Evolutionary conservation across 108 stramenopile genomes (phyloP).

Genomic region (Stephanodiscus minutulus): DNA sequence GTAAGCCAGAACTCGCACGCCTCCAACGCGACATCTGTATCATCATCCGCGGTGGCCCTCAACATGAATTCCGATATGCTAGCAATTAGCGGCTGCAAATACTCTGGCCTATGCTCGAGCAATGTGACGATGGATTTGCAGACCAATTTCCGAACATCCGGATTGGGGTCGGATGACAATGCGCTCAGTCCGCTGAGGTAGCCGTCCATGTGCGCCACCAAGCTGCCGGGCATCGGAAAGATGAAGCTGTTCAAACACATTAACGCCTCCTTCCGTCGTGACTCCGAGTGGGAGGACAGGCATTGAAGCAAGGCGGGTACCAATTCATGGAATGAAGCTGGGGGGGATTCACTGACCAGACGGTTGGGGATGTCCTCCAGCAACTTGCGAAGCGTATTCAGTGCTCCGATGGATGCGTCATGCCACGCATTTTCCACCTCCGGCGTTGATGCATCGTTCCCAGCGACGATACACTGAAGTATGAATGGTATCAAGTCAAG

Average conservation of each 20-base stretch:
- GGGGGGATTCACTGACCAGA: conserved; percentile 31
- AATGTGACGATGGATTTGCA: conserved; percentile 87
- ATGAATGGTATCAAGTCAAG: conserved; percentile 40
- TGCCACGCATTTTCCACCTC: conserved; percentile 25
- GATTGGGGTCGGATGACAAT: conserved; percentile 66
- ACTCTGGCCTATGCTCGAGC: conserved; percentile 65
- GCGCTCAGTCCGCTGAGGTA: conserved; percentile 70
- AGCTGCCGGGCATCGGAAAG: conserved; percentile 61
- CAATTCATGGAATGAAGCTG: conserved; percentile 60
- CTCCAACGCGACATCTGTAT: conserved; percentile 70
- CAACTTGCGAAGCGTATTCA: conserved; percentile 72
- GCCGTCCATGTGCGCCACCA: conserved; percentile 79
- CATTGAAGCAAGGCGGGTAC: conserved; percentile 62
- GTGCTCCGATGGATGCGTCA: conserved; percentile 51
- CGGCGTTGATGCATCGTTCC: conserved; percentile 6
- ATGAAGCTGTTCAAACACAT: conserved; percentile 66
- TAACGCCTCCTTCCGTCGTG: conserved; percentile 50
- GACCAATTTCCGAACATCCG: conserved; percentile 75
- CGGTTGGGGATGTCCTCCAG: conserved; percentile 80
- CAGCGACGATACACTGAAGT: conserved; percentile 30
- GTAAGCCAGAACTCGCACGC: conserved; percentile 93
- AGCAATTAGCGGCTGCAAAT: conserved; percentile 69
- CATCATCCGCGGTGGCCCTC: conserved; percentile 54
- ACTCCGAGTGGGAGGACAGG: conserved; percentile 37
- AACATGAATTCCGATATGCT: conserved; percentile 85